A percentile compares a stretch with the other conserved stretches of the same genome.
These are phyloP conservation scores for Ophiocordyceps australis DNA, from an alignment of 2,329 filamentous ascomycete genomes.

Conservation along the genomic window DNA sequence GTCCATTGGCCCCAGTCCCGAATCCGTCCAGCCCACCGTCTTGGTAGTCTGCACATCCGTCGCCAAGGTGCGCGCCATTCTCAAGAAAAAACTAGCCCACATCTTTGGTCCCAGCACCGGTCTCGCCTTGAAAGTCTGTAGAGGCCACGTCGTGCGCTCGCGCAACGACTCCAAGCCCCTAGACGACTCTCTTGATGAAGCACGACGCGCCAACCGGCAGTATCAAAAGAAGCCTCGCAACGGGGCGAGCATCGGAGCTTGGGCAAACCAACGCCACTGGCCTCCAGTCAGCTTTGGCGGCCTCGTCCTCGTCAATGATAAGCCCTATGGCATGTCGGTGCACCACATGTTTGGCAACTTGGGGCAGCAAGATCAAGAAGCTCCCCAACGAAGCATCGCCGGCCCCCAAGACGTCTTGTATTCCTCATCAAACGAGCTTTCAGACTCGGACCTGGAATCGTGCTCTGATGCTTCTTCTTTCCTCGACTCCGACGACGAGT, in stretches of 20 bases:
- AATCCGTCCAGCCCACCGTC: constrained; percentile 52
- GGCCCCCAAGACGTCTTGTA: constrained; percentile 22
- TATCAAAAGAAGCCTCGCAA: constrained; percentile 67
- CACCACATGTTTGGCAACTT: constrained; percentile 85
- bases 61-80: constrained; percentile 49
- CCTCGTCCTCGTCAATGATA: constrained; percentile 66
- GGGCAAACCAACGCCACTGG: constrained; percentile 66
- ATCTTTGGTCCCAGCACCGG: constrained; percentile 44
- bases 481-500: constrained; percentile 30
- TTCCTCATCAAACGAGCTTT: constrained; percentile 38
- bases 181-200: constrained; percentile 15
- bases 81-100: constrained; percentile 48
- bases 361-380: constrained; percentile 19
- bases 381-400: constrained; percentile 19
- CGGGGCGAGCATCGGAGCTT: constrained; percentile 86
- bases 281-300: constrained; percentile 86
- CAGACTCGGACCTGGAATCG: constrained; percentile 35
- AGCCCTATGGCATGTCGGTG: constrained; percentile 85
- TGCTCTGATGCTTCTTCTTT: constrained; percentile 35
- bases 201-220: constrained; percentile 44
- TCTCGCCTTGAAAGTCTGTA: constrained; percentile 53
- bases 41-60: constrained; percentile 64
- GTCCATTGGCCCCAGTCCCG: constrained; percentile 50
- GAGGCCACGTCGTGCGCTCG: constrained; percentile 47
- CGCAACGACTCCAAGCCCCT: constrained; percentile 20